Evolutionary conservation across 1,139 yeast genomes (phyloP).

Genomic region (Suhomyces panamericanus): DNA sequence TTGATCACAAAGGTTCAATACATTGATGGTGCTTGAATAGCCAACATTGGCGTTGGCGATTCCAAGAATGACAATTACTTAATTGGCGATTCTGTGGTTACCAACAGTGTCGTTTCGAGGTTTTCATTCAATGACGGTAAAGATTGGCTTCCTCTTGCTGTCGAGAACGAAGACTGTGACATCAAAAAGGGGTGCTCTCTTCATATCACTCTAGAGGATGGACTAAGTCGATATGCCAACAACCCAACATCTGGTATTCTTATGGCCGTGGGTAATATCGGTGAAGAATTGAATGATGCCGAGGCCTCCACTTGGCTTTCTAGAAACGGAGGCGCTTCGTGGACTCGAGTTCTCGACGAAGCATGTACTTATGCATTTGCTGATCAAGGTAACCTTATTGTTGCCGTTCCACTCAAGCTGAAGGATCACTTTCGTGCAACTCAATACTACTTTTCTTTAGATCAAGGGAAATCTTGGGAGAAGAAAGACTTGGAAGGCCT

Average conservation of each 20-base stretch:
- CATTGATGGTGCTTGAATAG: slow-evolving; percentile 69
- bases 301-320: slow-evolving; percentile 56
- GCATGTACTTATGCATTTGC: slow-evolving; percentile 68
- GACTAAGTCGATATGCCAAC: slow-evolving; percentile 52
- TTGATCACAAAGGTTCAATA: slow-evolving; percentile 51
- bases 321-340: slow-evolving; percentile 74
- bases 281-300: slow-evolving; percentile 32
- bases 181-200: slow-evolving; percentile 53
- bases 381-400: slow-evolving; percentile 75
- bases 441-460: slow-evolving; percentile 57
- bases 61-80: slow-evolving; percentile 12
- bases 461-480: slow-evolving; percentile 73
- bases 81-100: slow-evolving; percentile 27
- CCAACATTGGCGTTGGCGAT: slow-evolving; percentile 31
- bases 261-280: slow-evolving; percentile 58
- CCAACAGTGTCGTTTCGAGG: slow-evolving; percentile 20
- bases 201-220: slow-evolving; percentile 57
- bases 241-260: slow-evolving; percentile 76
- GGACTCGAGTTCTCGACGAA: slow-evolving; percentile 59
- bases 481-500: slow-evolving; percentile 54
- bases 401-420: slow-evolving; percentile 51
- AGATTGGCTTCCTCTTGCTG: slow-evolving; percentile 56
- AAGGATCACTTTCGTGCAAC: slow-evolving; percentile 19
- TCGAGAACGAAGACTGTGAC: slow-evolving; percentile 49
- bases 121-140: slow-evolving; percentile 67